Conservation (phyloP, 2,329 filamentous ascomycete species). For the Dactylonectria macrodidyma region DNA sequence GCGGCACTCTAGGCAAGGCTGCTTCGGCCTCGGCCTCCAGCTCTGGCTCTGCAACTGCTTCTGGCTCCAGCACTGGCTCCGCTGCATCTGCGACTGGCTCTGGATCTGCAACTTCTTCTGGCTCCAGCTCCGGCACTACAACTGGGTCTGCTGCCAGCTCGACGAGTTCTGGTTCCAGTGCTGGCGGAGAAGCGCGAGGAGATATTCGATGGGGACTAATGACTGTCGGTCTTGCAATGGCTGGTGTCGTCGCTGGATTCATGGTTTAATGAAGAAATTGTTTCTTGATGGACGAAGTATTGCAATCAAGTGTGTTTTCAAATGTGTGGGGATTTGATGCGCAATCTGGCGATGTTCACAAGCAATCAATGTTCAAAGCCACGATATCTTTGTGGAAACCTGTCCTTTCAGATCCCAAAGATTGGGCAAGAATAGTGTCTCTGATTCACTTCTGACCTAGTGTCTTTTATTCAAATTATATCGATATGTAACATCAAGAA, state of each 20-base stretch:
- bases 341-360: neutral
- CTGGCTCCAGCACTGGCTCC: neutral
- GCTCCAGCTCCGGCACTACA: neutral
- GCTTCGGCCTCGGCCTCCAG: constrained; percentile 26
- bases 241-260: constrained; percentile 42
- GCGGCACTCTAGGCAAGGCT: constrained; percentile 36
- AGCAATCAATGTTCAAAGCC: neutral
- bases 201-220: constrained; percentile 47
- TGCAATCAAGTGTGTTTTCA: neutral
- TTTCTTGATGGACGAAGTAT: neutral
- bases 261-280: constrained; percentile 28
- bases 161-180: constrained; percentile 36
- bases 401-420: neutral
- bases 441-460: no score
- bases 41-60: neutral
- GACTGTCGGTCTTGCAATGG: constrained; percentile 39
- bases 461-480: no score
- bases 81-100: constrained; percentile 30
- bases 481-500: no score
- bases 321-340: neutral
- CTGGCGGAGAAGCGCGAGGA: constrained; percentile 36
- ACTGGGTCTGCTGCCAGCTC: constrained; percentile 21
- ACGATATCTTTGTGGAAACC: neutral
- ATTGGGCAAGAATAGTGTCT: no score
- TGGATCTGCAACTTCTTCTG: constrained; percentile 20